Evolutionary conservation across 345 rosid genomes (phyloP).

Genomic region (Heritiera littoralis): DNA sequence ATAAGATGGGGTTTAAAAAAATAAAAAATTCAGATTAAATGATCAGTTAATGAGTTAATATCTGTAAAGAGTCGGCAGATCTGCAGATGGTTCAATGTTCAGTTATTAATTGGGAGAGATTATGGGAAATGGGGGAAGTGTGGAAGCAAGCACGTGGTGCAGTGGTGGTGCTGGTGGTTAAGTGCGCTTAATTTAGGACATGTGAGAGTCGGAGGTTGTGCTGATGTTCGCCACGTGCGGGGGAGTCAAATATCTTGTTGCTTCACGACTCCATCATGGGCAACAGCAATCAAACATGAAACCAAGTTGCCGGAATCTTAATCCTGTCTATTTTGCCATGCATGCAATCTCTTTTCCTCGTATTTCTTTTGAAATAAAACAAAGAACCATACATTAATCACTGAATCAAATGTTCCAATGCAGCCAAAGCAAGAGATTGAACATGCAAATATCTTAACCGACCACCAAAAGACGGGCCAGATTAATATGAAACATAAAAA

Average conservation of each 20-base stretch:
- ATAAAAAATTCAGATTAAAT: background rate
- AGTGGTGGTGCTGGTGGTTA: background rate
- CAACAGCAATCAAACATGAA: background rate
- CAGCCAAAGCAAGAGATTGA: background rate
- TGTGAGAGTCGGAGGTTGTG: constrained; percentile 21
- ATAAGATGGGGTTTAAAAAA: too few relatives aligned
- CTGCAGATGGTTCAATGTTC: too few relatives aligned
- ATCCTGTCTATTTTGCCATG: background rate
- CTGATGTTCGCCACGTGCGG: constrained; percentile 37
- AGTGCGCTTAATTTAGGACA: background rate
- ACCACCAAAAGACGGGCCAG: constrained; percentile 20
- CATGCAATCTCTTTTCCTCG: background rate
- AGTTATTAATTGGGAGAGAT: background rate
- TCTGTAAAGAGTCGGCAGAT: too few relatives aligned
- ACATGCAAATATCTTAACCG: background rate
- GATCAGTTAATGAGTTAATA: background rate
- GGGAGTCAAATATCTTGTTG: background rate
- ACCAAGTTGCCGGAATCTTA: background rate
- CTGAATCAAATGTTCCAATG: too few relatives aligned
- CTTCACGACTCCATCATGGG: background rate
- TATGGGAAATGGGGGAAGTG: background rate
- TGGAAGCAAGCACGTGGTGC: background rate
- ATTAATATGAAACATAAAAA: background rate
- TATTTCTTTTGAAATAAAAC: too few relatives aligned
- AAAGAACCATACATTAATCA: background rate